Percentiles rank a stretch among this genome's conserved stretches.
phyloP scores from a whole-genome alignment of 164 flowering plant genomes.

The Cinnamomum chago region DNA sequence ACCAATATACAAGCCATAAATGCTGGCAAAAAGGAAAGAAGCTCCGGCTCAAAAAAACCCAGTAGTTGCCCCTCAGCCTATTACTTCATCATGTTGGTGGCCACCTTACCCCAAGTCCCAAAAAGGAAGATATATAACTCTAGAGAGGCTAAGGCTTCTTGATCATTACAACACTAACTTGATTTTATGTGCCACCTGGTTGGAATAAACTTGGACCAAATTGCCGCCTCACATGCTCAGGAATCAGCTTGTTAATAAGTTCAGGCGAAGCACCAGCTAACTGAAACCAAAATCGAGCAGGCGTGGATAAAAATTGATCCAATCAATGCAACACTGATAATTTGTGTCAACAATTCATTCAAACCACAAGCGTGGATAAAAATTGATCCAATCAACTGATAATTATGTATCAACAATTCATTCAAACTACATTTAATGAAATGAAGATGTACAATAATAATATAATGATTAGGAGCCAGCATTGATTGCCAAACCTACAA shows the following conservation, averaged over 20 bases:
- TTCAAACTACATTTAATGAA: too few relatives aligned
- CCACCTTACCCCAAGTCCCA: neutral
- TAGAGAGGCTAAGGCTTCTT: neutral
- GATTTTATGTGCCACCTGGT: constrained; percentile 30
- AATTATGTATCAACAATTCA: too few relatives aligned
- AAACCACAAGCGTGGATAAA: neutral
- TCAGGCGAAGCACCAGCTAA: constrained; percentile 77
- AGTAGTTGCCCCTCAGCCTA: neutral
- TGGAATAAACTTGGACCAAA: constrained; percentile 40
- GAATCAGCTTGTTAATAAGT: constrained; percentile 69
- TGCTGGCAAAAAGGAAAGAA: constrained; percentile 12
- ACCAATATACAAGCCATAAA: neutral
- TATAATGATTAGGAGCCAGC: too few relatives aligned
- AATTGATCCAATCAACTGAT: too few relatives aligned
- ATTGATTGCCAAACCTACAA: too few relatives aligned
- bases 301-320: neutral
- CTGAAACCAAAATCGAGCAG: constrained; percentile 28
- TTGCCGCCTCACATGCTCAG: constrained; percentile 74
- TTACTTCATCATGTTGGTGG: neutral
- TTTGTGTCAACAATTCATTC: too few relatives aligned
- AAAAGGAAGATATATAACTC: neutral
- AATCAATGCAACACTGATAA: too few relatives aligned
- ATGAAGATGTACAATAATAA: too few relatives aligned
- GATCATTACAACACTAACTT: neutral
- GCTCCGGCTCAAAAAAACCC: neutral